Conservation (phyloP, 768 basidiomycete genomes). For the Mycena epipterygia region DNA sequence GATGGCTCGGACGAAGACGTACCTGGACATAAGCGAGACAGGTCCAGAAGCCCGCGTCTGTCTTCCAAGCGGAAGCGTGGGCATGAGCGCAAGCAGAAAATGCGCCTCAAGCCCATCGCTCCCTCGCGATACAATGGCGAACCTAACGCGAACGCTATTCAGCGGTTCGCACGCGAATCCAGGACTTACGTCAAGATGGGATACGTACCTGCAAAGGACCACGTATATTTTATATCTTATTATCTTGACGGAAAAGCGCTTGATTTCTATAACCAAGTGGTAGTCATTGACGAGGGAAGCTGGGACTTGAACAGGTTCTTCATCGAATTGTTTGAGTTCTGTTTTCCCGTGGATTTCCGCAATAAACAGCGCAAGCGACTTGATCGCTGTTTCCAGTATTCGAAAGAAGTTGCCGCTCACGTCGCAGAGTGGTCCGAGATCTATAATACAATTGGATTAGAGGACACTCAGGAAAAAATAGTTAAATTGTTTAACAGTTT, state of each 20-base stretch:
- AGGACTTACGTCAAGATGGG: constrained; percentile 40
- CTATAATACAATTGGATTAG: constrained; percentile 36
- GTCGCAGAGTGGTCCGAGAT: constrained; percentile 40
- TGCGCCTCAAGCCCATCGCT: constrained; percentile 40
- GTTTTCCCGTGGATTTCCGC: constrained; percentile 49
- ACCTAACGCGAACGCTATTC: constrained; percentile 37
- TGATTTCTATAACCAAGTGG: constrained; percentile 42
- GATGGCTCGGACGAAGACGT: too few species aligned
- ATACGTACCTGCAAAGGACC: constrained; percentile 14
- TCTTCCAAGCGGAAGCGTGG: constrained; percentile 9
- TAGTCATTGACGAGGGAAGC: constrained; percentile 29
- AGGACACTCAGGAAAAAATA: constrained; percentile 35
- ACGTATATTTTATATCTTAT: constrained; percentile 38
- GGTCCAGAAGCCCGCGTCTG: too few species aligned
- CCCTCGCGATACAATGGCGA: constrained; percentile 44
- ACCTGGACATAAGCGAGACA: too few species aligned
- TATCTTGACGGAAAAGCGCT: constrained; percentile 49
- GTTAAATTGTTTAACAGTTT: constrained; percentile 43
- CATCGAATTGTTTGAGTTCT: constrained; percentile 49
- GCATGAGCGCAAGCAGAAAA: not conserved
- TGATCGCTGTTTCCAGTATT: not conserved
- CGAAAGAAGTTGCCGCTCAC: constrained; percentile 35
- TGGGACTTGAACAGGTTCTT: constrained; percentile 49
- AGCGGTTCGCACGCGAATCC: constrained; percentile 42
- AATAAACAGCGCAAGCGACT: constrained; percentile 3